A percentile compares a stretch with the other conserved stretches of the same genome.
These are phyloP conservation scores for Candida tibetensis DNA, from an alignment of 805 yeast species.

Conservation along the genomic window DNA sequence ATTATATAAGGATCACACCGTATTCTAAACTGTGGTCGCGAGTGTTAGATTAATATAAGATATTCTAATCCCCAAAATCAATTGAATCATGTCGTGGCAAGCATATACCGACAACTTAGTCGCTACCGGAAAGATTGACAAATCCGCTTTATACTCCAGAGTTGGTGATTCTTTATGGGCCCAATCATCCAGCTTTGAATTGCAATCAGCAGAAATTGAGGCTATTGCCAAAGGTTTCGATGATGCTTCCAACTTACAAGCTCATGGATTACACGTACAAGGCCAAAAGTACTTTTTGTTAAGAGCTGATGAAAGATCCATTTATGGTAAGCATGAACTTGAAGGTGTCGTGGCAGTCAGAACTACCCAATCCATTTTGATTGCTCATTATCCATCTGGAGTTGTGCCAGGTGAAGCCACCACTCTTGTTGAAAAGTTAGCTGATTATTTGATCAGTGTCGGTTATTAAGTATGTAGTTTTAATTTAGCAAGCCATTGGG, in stretches of 20 bases:
- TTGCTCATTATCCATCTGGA: constrained; percentile 93
- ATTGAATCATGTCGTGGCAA: constrained; percentile 29
- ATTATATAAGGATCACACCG: neutral
- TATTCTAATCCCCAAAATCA: constrained; percentile 1
- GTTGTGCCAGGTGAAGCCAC: constrained; percentile 95
- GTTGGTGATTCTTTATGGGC: constrained; percentile 98
- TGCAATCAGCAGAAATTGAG: constrained; percentile 67
- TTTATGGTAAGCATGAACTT: constrained; percentile 87
- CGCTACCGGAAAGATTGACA: constrained; percentile 84
- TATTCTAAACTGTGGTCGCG: neutral
- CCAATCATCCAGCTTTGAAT: constrained; percentile 60
- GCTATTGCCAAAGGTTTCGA: constrained; percentile 77
- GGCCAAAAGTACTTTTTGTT: constrained; percentile 85
- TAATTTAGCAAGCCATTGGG: too few relatives aligned
- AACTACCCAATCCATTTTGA: constrained; percentile 86
- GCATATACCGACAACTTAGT: constrained; percentile 94
- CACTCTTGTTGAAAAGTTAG: constrained; percentile 89
- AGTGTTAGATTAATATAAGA: neutral
- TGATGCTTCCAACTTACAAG: constrained; percentile 75
- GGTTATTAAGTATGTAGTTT: constrained; percentile 60
- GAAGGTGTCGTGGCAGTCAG: constrained; percentile 89
- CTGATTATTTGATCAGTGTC: constrained; percentile 87
- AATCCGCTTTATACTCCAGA: constrained; percentile 88
- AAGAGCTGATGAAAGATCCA: constrained; percentile 87
- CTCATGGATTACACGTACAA: constrained; percentile 80